These are phyloP conservation scores for Globisporangium barbulae DNA, from an alignment of 352 stramenopile genomes.

Conservation along the genomic window DNA sequence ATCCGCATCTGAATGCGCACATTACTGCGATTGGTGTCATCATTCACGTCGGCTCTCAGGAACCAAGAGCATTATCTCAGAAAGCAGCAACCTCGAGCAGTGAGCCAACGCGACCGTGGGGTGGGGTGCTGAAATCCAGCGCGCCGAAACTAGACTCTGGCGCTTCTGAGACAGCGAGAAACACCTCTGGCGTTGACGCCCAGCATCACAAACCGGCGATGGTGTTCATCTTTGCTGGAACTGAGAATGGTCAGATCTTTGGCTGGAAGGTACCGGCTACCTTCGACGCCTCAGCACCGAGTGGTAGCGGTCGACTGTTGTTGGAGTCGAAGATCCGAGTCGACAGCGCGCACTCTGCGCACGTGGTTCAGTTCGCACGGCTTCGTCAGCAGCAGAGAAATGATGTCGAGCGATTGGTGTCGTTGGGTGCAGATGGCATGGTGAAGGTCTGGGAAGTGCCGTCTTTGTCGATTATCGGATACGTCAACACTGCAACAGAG, in stretches of 20 bases:
- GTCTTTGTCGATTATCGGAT: slow-evolving; percentile 29
- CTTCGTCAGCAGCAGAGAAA: slow-evolving; percentile 6
- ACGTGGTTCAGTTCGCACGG: slow-evolving; percentile 39
- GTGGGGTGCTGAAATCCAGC: slow-evolving; percentile 1
- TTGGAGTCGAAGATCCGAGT: slow-evolving; percentile 23
- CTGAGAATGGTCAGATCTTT: slow-evolving; percentile 38
- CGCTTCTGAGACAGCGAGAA: background rate
- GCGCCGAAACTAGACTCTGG: background rate
- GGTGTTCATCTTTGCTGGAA: slow-evolving; percentile 30
- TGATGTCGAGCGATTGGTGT: slow-evolving; percentile 21
- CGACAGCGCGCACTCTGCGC: slow-evolving; percentile 36
- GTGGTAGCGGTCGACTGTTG: slow-evolving; percentile 10
- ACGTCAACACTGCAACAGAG: slow-evolving; percentile 38
- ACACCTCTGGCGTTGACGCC: background rate
- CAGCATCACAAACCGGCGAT: background rate
- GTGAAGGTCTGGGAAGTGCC: slow-evolving; percentile 56
- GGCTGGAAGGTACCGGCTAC: slow-evolving; percentile 23
- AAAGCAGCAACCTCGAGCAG: background rate
- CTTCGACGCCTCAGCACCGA: background rate
- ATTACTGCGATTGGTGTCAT: slow-evolving; percentile 31
- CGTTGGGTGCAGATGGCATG: slow-evolving; percentile 51
- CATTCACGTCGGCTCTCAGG: background rate
- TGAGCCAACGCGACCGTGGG: background rate
- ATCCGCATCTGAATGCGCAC: slow-evolving; percentile 36
- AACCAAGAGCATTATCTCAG: background rate